Base-by-base conservation (phyloP, 805 yeast species). In the Barnettozyma wickerhamii region DNA sequence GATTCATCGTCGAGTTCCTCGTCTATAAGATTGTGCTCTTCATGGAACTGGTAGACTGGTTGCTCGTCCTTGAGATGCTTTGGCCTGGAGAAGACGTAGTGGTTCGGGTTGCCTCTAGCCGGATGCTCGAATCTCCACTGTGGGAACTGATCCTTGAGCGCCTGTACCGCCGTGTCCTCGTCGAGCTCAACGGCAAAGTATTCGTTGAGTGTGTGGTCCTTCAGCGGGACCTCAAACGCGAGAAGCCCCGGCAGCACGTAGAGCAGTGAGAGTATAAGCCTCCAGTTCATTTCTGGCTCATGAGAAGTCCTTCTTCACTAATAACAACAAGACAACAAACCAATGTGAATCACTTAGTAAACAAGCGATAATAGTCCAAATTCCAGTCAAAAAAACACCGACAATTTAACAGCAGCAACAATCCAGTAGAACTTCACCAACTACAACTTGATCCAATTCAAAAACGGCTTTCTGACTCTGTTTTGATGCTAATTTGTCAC, bases 131-230 rank as follows among this genome's bases (percentile, higher is more conserved):
- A 85, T 6, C 50, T 52, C 74, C 82, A 72, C 13, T 56, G 56
- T 4, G 74, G 69, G 55, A 73, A 69, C 12, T 52, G 36, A 1
- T 50, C 27, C 10, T 62, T 52, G 38, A 82, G 19, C 1, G 30
- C 30, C 6, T 48, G 68, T n/a, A 64, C 54, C 1, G 45, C 37
- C 9, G 68, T 51, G 9, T 67, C 57, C 18, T 59, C 45, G 2
- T 64, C 58, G 10, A 80, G 49, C 48, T 84, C 87, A 14, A 84
- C 68, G 7, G 84, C 74, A 50, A 83, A 81, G 61, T 84, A 85
- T 45, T 74, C 72, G 33, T 70, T 68, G 15, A 47, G 46, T 4
- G 51, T 63, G 57, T 74, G 82, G 57, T 84, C 78, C 49, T 77
- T 68, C n/a, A 35, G 27, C 13, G 73, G 71, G 7, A 69, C 59